phyloP scores from a whole-genome alignment of 2,329 filamentous ascomycete species.

The Phoma sp. region DNA sequence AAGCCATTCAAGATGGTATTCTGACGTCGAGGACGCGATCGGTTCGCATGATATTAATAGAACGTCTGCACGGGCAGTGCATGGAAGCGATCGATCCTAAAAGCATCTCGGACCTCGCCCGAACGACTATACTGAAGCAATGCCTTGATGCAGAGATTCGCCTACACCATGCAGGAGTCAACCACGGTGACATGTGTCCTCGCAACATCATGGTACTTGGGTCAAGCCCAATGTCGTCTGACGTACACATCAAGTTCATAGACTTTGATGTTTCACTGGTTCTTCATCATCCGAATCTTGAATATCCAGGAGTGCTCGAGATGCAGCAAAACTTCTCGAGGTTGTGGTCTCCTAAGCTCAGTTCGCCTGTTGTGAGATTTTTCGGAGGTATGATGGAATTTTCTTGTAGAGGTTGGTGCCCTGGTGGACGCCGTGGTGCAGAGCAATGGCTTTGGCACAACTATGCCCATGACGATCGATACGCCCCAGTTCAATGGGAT shows the following conservation, averaged over 20 bases:
- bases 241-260: neutral
- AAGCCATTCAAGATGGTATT: neutral
- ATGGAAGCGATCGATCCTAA: neutral
- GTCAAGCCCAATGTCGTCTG: neutral
- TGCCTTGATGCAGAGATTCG: neutral
- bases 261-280: neutral
- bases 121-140: neutral
- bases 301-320: neutral
- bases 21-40: neutral
- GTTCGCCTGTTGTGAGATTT: neutral
- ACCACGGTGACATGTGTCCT: conserved; percentile 11
- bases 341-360: neutral
- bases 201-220: conserved; percentile 18
- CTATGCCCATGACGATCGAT: neutral
- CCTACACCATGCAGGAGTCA: conserved; percentile 3
- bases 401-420: neutral
- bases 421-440: neutral
- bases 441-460: conserved; percentile 1
- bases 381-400: neutral
- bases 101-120: neutral
- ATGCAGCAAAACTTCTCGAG: neutral
- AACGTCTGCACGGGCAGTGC: neutral
- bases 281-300: neutral
- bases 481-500: neutral
- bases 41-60: neutral